A percentile compares a stretch with the other conserved stretches of the same genome.
Evolutionary conservation across 1,139 yeast species (phyloP).

Genomic region (Suhomyces bribrorum): DNA sequence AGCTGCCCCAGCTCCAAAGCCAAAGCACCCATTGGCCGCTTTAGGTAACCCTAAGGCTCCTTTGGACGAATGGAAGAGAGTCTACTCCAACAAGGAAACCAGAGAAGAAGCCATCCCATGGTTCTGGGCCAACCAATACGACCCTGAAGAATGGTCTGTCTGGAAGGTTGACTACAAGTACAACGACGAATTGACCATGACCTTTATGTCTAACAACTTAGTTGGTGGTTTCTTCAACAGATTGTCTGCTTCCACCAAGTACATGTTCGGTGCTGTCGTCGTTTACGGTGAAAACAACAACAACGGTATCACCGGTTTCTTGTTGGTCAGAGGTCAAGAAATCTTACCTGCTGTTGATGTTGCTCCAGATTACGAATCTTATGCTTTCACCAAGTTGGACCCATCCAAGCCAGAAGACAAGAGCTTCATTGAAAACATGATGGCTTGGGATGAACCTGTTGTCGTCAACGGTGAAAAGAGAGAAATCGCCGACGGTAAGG

Average conservation of each 20-base stretch:
- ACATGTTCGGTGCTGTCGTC: constrained; percentile 89
- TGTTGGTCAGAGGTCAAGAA: constrained; percentile 95
- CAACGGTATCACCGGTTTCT: constrained; percentile 96
- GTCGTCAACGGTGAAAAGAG: constrained; percentile 44
- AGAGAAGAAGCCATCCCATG: constrained; percentile 93
- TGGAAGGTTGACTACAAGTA: constrained; percentile 97
- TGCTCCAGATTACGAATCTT: constrained; percentile 98
- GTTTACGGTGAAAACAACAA: constrained; percentile 98
- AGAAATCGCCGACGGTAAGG: constrained; percentile 56
- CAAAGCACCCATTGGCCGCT: constrained; percentile 88
- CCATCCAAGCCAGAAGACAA: constrained; percentile 37
- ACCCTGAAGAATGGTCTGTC: constrained; percentile 91
- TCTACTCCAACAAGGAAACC: constrained; percentile 96
- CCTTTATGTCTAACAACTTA: constrained; percentile 98
- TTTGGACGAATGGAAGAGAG: constrained; percentile 95
- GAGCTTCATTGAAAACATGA: constrained; percentile 49
- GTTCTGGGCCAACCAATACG: constrained; percentile 93
- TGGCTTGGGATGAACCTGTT: constrained; percentile 56
- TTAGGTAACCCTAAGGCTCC: constrained; percentile 74
- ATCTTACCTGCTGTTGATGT: constrained; percentile 89
- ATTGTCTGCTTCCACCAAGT: constrained; percentile 87
- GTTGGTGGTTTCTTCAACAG: constrained; percentile 99
- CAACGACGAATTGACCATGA: constrained; percentile 94
- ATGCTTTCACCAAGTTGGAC: constrained; percentile 47
- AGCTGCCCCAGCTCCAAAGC: constrained; percentile 56